phyloP scores from a whole-genome alignment of 176 grass and related monocot genomes.

The Tuctoria greenei region DNA sequence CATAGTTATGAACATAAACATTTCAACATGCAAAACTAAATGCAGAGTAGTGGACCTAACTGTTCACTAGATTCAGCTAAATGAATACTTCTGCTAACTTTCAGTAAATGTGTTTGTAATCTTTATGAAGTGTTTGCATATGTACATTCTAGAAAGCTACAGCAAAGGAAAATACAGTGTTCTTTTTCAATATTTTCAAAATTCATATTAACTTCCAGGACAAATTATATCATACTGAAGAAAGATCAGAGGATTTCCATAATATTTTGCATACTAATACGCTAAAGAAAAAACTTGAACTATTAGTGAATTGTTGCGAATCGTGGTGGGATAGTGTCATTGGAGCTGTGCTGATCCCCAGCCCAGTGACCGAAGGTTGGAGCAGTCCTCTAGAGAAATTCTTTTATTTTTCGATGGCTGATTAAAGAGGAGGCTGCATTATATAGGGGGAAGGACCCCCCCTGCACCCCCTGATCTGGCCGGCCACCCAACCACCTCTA shows the following conservation, averaged over 20 bases:
- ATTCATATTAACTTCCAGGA: neutral
- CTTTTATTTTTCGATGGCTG: too few relatives aligned
- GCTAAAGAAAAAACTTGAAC: neutral
- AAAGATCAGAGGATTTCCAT: neutral
- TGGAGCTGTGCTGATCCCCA: too few relatives aligned
- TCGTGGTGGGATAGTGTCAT: too few relatives aligned
- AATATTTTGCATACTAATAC: neutral
- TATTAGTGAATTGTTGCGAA: too few relatives aligned
- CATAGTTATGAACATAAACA: neutral
- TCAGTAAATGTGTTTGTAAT: neutral
- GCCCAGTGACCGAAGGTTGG: too few relatives aligned
- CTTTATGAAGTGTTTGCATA: neutral
- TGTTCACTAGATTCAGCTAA: neutral
- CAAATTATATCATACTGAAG: neutral
- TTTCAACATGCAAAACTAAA: neutral
- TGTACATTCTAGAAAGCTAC: neutral
- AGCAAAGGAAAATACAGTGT: neutral
- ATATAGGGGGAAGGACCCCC: too few relatives aligned
- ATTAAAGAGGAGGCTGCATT: too few relatives aligned
- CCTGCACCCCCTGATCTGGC: too few relatives aligned
- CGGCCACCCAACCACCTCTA: too few relatives aligned
- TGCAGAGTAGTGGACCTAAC: neutral
- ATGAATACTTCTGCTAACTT: neutral
- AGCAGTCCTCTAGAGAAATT: too few relatives aligned
- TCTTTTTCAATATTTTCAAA: neutral